Base-by-base conservation (phyloP, 768 basidiomycete species). In the Postia placenta region DNA sequence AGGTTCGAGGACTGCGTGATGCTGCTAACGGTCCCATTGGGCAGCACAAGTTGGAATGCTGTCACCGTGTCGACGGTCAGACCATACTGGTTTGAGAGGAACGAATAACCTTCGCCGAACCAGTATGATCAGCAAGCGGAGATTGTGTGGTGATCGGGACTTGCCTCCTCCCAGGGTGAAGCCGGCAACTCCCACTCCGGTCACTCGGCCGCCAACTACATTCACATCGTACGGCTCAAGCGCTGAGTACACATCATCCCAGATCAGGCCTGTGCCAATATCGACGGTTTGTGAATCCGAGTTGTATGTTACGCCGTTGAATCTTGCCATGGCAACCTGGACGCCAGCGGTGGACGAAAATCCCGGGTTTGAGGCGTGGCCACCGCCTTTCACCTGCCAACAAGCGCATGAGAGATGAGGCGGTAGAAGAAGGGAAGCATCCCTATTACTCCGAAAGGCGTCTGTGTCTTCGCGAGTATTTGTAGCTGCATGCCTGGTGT, bases 381-480 rank as follows among this genome's bases (percentile, higher is more conserved):
- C 68, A 5, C 63, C 68, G 12, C 66, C 64, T 52, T 68, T 69
- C 42, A 69, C 63, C 67, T 68, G 47, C 17, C 25, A 20, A 20
- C 35, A 5, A 15, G 35, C 23, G 2, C 38, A 53, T n/a, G 15
- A 20, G 4, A 44, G n/a, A n/a, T n/a, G n/a, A n/a, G n/a, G n/a
- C n/a, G n/a, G n/a, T n/a, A n/a, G n/a, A n/a, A n/a, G n/a, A n/a
- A n/a, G n/a, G n/a, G n/a, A n/a, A n/a, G n/a, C n/a, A n/a, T n/a
- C n/a, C n/a, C n/a, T n/a, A n/a, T n/a, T n/a, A 81, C 81, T 9
- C 79, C 81, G 51, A 84, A 83, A 1, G 78, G 71, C 1, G 75
- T 79, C 25, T 58, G 47, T 0, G 69, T 73, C 14, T 56, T 59
- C 2, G 67, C 74, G 2, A 83, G 48, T 33, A 80, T 73, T 47